Conservation (phyloP, 257 asterid species). For the Galeopsis tetrahit region DNA sequence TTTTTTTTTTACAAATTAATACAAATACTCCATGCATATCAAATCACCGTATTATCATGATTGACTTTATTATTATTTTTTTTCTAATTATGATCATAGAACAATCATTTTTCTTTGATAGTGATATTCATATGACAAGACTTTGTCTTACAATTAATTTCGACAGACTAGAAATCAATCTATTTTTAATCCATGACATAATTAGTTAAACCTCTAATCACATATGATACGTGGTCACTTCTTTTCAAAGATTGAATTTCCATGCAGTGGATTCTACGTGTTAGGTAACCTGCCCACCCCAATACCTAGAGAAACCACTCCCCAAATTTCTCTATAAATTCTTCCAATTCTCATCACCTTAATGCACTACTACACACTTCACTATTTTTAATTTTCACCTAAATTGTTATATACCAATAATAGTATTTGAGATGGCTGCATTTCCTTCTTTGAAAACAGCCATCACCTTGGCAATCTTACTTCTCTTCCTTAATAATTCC, state of each 20-base stretch:
- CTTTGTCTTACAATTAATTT: no score
- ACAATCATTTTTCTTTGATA: no score
- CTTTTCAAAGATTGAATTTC: slow-evolving; percentile 43
- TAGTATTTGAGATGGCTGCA: slow-evolving; percentile 51
- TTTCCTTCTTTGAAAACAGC: slow-evolving; percentile 37
- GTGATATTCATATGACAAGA: no score
- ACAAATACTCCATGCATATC: no score
- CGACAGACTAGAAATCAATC: no score
- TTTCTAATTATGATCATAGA: no score
- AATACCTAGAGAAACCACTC: slow-evolving; percentile 31
- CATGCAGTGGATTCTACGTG: slow-evolving; percentile 56
- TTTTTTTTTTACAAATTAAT: no score
- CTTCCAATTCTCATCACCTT: slow-evolving; percentile 7
- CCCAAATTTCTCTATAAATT: slow-evolving; percentile 45
- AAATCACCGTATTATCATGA: no score
- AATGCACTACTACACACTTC: slow-evolving; percentile 31
- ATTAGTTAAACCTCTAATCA: no score
- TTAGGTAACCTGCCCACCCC: slow-evolving; percentile 72
- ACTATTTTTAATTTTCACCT: background rate
- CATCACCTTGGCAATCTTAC: slow-evolving; percentile 42
- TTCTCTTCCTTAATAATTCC: slow-evolving; percentile 48
- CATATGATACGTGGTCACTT: slow-evolving; percentile 32
- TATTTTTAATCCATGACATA: no score
- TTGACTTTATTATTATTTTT: no score
- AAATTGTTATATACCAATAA: background rate